Percentiles rank a stretch among this genome's conserved stretches.
phyloP scores from a whole-genome alignment of 2,329 filamentous ascomycete genomes.

The Aspergillus fructus region DNA sequence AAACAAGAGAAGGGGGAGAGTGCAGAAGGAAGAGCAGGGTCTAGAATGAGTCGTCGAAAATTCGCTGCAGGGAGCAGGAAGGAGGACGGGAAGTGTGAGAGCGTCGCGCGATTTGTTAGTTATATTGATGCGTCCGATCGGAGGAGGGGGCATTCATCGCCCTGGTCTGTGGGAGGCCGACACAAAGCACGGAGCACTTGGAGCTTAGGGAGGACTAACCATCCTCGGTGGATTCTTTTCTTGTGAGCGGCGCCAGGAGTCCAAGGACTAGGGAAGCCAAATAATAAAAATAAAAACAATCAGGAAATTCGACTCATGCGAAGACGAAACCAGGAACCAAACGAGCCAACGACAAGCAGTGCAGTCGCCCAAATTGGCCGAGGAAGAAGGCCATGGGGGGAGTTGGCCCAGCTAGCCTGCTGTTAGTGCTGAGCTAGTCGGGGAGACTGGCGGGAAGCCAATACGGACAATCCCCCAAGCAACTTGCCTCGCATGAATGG shows the following conservation, averaged over 20 bases:
- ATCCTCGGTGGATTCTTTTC: slow-evolving; percentile 16
- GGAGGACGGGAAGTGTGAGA: slow-evolving; percentile 3
- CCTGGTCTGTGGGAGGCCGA: neutral
- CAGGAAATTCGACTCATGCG: neutral
- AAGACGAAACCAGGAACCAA: slow-evolving; percentile 1
- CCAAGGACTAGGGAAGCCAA: slow-evolving; percentile 6
- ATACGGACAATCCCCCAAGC: neutral
- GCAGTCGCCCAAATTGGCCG: neutral
- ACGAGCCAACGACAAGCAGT: neutral
- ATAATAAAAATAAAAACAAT: slow-evolving; percentile 2
- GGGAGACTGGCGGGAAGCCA: slow-evolving; percentile 5
- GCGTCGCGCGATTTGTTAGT: slow-evolving; percentile 20
- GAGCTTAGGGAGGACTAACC: slow-evolving; percentile 14
- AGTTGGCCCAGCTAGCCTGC: slow-evolving; percentile 6
- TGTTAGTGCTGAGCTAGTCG: slow-evolving; percentile 6
- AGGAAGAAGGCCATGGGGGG: neutral
- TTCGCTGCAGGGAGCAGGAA: slow-evolving; percentile 8
- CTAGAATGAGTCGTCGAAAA: slow-evolving; percentile 7
- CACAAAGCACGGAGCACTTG: slow-evolving; percentile 5
- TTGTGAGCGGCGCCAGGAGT: slow-evolving; percentile 7
- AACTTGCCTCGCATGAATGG: slow-evolving; percentile 4
- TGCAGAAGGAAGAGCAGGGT: slow-evolving; percentile 4
- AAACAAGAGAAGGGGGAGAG: neutral
- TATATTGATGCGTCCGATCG: slow-evolving; percentile 23
- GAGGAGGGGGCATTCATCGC: slow-evolving; percentile 15